Evolutionary conservation across 768 basidiomycete species (phyloP).

Genomic region (Podaxis sp.): DNA sequence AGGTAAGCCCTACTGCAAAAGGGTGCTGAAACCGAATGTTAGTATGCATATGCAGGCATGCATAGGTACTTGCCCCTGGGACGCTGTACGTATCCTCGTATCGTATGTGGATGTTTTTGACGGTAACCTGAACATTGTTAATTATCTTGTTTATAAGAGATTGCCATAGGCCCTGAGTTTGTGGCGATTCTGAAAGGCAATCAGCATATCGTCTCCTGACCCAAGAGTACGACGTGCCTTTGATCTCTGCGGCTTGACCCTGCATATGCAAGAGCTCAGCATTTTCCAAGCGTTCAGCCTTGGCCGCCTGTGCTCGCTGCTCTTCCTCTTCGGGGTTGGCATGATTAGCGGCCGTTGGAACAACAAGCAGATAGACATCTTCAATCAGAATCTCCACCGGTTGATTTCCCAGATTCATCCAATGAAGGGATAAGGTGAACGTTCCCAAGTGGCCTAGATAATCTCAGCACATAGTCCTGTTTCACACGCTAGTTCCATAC

Average conservation of each 20-base stretch:
- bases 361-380: slow-evolving; percentile 92
- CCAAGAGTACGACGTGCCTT: slow-evolving; percentile 35
- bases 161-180: slow-evolving; percentile 82
- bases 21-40: slow-evolving; percentile 63
- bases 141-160: slow-evolving; percentile 87
- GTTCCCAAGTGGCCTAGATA: slow-evolving; percentile 77
- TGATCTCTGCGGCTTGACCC: slow-evolving; percentile 49
- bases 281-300: slow-evolving; percentile 84
- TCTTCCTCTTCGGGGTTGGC: slow-evolving; percentile 85
- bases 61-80: slow-evolving; percentile 68
- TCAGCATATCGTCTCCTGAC: slow-evolving; percentile 6
- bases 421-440: slow-evolving; percentile 83
- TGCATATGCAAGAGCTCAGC: slow-evolving; percentile 81
- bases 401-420: slow-evolving; percentile 86
- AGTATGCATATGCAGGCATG: slow-evolving; percentile 6
- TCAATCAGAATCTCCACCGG: slow-evolving; percentile 91
- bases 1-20: slow-evolving; percentile 88
- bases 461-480: neutral
- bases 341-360: slow-evolving; percentile 70
- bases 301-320: slow-evolving; percentile 75
- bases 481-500: slow-evolving; percentile 35
- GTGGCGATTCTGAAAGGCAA: slow-evolving; percentile 46
- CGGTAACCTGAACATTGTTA: slow-evolving; percentile 94
- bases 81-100: slow-evolving; percentile 96
- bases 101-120: slow-evolving; percentile 93